Evolutionary conservation across 345 rosid species (phyloP).

Genomic region (Camelina sativa): DNA sequence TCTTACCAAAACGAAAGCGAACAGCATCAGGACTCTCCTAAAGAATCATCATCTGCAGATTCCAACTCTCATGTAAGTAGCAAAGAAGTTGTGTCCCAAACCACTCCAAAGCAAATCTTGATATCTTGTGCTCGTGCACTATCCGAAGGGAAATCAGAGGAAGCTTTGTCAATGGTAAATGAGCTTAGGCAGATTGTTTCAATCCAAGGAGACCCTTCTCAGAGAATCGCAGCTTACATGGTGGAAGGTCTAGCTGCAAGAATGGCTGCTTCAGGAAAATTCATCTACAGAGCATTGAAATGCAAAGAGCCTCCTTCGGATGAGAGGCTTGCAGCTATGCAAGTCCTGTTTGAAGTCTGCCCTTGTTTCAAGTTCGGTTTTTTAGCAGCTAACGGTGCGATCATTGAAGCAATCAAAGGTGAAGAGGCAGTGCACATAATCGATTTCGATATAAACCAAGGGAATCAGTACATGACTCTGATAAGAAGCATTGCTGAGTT

Average conservation of each 20-base stretch:
- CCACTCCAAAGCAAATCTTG: constrained; percentile 72
- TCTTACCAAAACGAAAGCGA: constrained; percentile 54
- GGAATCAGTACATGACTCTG: constrained; percentile 89
- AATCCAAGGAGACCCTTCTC: constrained; percentile 92
- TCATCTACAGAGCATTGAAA: constrained; percentile 80
- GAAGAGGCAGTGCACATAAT: constrained; percentile 80
- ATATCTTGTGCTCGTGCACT: constrained; percentile 73
- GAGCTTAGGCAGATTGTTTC: constrained; percentile 82
- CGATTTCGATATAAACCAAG: constrained; percentile 95
- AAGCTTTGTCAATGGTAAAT: constrained; percentile 67
- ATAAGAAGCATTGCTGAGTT: constrained; percentile 65
- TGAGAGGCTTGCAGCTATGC: constrained; percentile 99
- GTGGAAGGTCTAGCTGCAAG: constrained; percentile 98
- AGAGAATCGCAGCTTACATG: constrained; percentile 97
- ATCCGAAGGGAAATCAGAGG: constrained; percentile 67
- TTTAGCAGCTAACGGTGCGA: constrained; percentile 89
- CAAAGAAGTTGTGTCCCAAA: constrained; percentile 67
- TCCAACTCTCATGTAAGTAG: constrained; percentile 69
- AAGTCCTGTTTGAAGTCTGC: constrained; percentile 93
- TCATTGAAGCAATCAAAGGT: constrained; percentile 72
- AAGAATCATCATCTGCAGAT: constrained; percentile 81
- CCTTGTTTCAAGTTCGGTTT: constrained; percentile 97
- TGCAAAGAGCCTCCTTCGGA: constrained; percentile 98
- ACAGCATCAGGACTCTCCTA: constrained; percentile 73
- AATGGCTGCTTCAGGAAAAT: constrained; percentile 88